phyloP scores from a whole-genome alignment of 1,139 yeast genomes.

The Yamadazyma triangularis region DNA sequence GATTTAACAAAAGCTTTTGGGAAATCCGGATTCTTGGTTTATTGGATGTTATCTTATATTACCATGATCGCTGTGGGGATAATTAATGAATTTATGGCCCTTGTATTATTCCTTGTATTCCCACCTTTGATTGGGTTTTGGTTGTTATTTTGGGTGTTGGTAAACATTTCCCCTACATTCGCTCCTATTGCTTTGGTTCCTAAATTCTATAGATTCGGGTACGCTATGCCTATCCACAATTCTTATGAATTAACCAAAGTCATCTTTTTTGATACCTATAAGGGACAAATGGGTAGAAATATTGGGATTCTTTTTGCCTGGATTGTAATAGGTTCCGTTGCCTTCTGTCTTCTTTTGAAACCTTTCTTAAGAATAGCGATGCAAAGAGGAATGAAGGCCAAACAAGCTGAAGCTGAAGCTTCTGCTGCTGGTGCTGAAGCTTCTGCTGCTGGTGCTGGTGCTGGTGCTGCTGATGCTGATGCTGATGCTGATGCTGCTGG shows the following conservation, averaged over 20 bases:
- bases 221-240: constrained; percentile 36
- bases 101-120: constrained; percentile 23
- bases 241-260: constrained; percentile 36
- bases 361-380: constrained; percentile 25
- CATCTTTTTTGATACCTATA: constrained; percentile 31
- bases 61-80: constrained; percentile 44
- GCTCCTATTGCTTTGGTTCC: constrained; percentile 33
- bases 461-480: no score
- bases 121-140: constrained; percentile 43
- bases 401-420: no score
- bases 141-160: constrained; percentile 38
- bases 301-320: constrained; percentile 32
- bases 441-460: no score
- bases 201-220: constrained; percentile 32
- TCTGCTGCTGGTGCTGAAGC: no score
- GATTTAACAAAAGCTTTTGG: constrained; percentile 39
- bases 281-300: constrained; percentile 35
- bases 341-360: constrained; percentile 40
- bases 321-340: constrained; percentile 24
- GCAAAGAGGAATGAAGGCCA: constrained; percentile 16
- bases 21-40: constrained; percentile 37
- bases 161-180: constrained; percentile 36
- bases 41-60: constrained; percentile 39
- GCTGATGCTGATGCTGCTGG: no score
- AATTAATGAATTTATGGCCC: constrained; percentile 35